These are phyloP conservation scores for Penicillium sp. DNA, from an alignment of 2,329 filamentous ascomycete genomes.

Conservation along the genomic window DNA sequence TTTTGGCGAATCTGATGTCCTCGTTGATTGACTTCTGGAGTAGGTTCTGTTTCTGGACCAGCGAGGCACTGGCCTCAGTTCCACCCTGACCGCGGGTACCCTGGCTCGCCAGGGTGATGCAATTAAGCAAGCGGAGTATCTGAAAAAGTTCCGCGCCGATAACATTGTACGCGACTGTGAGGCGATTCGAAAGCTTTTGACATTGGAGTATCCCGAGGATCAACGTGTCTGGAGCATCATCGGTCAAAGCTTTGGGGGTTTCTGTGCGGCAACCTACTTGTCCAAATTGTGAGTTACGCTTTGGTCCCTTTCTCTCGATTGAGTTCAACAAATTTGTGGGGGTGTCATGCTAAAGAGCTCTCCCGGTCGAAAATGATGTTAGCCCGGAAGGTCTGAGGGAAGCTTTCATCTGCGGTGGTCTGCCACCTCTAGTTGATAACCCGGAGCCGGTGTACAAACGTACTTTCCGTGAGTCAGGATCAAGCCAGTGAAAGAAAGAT, in stretches of 20 bases:
- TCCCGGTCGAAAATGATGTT: not conserved
- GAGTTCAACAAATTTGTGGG: too few species aligned
- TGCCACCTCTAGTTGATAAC: slow-evolving; percentile 66
- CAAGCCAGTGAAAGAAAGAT: too few species aligned
- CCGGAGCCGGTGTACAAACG: slow-evolving; percentile 70
- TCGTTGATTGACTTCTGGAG: not conserved
- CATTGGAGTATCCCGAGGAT: slow-evolving; percentile 59
- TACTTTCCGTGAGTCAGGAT: slow-evolving; percentile 49
- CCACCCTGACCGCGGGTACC: slow-evolving; percentile 67
- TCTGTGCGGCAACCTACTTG: slow-evolving; percentile 76
- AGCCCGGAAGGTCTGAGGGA: slow-evolving; percentile 71
- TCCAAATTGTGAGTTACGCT: slow-evolving; percentile 55
- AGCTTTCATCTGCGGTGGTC: slow-evolving; percentile 75
- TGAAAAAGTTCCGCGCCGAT: slow-evolving; percentile 81
- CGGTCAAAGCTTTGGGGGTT: slow-evolving; percentile 89
- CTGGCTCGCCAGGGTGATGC: slow-evolving; percentile 60
- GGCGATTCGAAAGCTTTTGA: slow-evolving; percentile 71
- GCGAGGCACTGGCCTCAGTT: slow-evolving; percentile 79
- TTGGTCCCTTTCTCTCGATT: not conserved
- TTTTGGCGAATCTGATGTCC: not conserved
- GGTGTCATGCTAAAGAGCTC: too few species aligned
- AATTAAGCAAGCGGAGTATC: slow-evolving; percentile 67
- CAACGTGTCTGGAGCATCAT: slow-evolving; percentile 78
- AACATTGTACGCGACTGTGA: slow-evolving; percentile 86
- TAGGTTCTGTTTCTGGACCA: slow-evolving; percentile 76